Base-by-base conservation (phyloP, 2,329 filamentous ascomycete genomes). In the Epichloe sylvatica region DNA sequence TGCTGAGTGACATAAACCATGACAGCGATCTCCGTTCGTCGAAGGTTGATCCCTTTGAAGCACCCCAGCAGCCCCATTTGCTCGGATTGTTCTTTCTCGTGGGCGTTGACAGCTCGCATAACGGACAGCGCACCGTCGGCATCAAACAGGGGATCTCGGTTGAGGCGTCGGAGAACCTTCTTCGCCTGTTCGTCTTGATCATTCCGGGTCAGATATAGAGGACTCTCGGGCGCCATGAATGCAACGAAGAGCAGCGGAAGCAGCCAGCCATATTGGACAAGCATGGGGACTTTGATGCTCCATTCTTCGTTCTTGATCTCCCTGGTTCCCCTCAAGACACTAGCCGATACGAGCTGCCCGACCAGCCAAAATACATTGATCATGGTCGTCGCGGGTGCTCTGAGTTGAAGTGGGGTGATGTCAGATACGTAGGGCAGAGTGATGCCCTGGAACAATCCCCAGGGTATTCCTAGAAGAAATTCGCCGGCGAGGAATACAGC, bases 1-100 rank as follows among this genome's bases (percentile, higher is more conserved):
- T 75, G 75, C 54, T 77, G 75, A 13, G 75, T 75, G 0, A 72
- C 69, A 70, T 72, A 77, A 17, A 71, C 69, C 67, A 76, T 73
- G 59, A 64, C 61, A 37, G 64, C 61, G 35, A 68, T 66, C 55
- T 67, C 65, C 5, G 66, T 69, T 37, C 66, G 60, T 30, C 65
- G 62, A 15, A 57, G n/a, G 9, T 49, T 41, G 30, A 25, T 45
- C n/a, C 48, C 42, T 21, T 17, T 37, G 37, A 49, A 49, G 35
- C 48, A 49, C 15, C 19, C 13, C 35, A 33, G 15, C 2, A 45
- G n/a, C n/a, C 42, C 42, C 25, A 40, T 41, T 5, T 25, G 9
- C 4, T 12, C 13, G 2, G 48, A 36, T 8, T n/a, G 23, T 43
- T 41, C 2, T 15, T 49, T 19, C 36, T 49, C 48, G 11, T 41